These are phyloP conservation scores for Phialophora tarda DNA, from an alignment of 2,329 filamentous ascomycete species.

Conservation along the genomic window DNA sequence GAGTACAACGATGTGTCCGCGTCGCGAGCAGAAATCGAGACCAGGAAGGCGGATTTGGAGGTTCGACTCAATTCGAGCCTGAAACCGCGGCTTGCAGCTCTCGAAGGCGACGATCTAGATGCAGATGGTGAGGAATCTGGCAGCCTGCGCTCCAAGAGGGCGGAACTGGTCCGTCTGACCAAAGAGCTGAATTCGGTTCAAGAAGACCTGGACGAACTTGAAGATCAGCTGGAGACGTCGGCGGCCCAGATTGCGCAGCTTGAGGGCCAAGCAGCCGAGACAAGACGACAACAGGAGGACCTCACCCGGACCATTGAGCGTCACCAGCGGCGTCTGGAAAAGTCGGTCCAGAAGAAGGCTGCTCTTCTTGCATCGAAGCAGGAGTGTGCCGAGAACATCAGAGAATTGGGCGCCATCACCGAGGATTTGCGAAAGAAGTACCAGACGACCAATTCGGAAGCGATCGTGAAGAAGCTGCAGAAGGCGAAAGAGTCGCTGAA, in stretches of 20 bases:
- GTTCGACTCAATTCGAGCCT: conserved; percentile 88
- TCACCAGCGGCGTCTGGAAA: conserved; percentile 88
- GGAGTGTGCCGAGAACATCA: conserved; percentile 85
- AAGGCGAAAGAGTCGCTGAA: conserved; percentile 92
- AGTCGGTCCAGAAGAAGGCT: conserved; percentile 86
- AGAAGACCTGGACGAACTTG: conserved; percentile 73
- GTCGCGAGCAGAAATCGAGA: conserved; percentile 76
- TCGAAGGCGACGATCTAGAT: conserved; percentile 77
- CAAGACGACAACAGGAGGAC: conserved; percentile 74
- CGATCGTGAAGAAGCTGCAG: conserved; percentile 75
- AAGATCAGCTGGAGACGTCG: conserved; percentile 69
- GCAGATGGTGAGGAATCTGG: conserved; percentile 58
- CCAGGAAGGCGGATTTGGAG: conserved; percentile 80
- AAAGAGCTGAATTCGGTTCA: conserved; percentile 71
- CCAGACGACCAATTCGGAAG: conserved; percentile 77
- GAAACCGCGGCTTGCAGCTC: conserved; percentile 82
- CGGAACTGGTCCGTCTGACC: conserved; percentile 78
- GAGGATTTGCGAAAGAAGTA: conserved; percentile 95
- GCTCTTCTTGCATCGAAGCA: conserved; percentile 75
- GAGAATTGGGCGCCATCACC: conserved; percentile 88
- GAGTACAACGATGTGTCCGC: conserved; percentile 77
- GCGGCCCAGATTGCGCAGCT: conserved; percentile 62
- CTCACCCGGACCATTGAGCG: conserved; percentile 79
- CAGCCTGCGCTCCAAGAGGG: conserved; percentile 76
- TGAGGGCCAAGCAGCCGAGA: conserved; percentile 65